Base-by-base conservation (phyloP, 495 filamentous ascomycete species). In the Cudoniella acicularis region DNA sequence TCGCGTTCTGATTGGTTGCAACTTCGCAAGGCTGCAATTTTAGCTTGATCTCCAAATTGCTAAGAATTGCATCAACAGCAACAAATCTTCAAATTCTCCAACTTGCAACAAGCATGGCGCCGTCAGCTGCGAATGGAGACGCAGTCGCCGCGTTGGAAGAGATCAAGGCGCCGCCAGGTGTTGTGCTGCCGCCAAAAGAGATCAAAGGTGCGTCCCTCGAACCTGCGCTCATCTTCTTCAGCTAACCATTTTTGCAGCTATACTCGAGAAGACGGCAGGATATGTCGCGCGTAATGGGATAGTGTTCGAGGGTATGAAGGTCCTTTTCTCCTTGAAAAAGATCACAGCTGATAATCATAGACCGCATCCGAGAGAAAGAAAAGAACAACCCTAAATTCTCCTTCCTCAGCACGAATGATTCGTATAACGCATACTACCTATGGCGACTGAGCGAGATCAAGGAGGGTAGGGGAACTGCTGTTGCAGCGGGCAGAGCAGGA, bases 221-320 rank as follows among this genome's bases (percentile, higher is more conserved):
- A 11, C 49, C 51, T 42, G 21, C 18, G 50, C 53, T 53, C 46
- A 54, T 41, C 23, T 11, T 21, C 43, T 27, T 30, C 11, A 58
- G 57, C 73, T 81, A 73, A 78, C 60, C 27, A 49, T 40, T 24
- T 49, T 41, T 41, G 42, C 57, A 85, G 80, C 78, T 1, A 87
- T 93, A 62, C 85, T 96, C 65, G 93, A 97, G 71, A 97, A 96
- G 74, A 96, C 93, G n/a, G 92, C 93, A 27, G 92, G 92, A 18
- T 96, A 93, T 69, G 91, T 96, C 43, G 87, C 86, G 66, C 86
- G 88, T 72, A 87, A 96, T 70, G 91, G 92, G 20, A 60, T 81
- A 18, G 81, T 87, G 24, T 96, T 98, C 70, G 93, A 94, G 82
- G 82, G 83, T 85, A 66, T 59, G 76, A 72, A 41, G 25, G 41